A percentile compares a stretch with the other conserved stretches of the same genome.
These are phyloP conservation scores for Pilatotrama ljubarskyi DNA, from an alignment of 768 basidiomycete genomes.

Conservation along the genomic window DNA sequence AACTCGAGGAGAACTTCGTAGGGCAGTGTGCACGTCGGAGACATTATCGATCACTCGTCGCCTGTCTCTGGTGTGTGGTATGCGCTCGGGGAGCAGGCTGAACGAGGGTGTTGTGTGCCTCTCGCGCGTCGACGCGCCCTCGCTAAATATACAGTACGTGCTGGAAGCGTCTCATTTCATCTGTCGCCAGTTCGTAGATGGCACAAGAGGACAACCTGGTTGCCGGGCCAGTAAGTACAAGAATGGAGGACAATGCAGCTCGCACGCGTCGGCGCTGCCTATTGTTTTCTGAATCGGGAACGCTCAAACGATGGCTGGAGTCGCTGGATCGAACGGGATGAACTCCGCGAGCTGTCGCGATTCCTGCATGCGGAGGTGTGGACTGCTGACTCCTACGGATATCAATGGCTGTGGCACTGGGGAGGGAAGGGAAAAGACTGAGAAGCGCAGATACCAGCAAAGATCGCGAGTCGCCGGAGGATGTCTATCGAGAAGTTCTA, in stretches of 20 bases:
- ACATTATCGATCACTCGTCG: constrained; percentile 18
- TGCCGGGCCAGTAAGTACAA: constrained; percentile 4
- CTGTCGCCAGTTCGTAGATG: not conserved
- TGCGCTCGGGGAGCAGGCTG: not conserved
- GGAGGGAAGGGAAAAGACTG: not conserved
- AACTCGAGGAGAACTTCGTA: constrained; percentile 56
- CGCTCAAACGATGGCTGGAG: constrained; percentile 4
- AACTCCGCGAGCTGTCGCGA: constrained; percentile 5
- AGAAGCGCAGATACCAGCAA: not conserved
- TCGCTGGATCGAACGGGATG: constrained; percentile 2
- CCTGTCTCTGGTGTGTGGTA: not conserved
- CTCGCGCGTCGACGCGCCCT: not conserved
- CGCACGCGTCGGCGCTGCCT: constrained; percentile 3
- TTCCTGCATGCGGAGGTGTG: not conserved
- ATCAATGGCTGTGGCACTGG: not conserved
- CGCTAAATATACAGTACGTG: constrained; percentile 14
- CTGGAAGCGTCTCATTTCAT: constrained; percentile 1
- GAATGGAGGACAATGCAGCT: constrained; percentile 14
- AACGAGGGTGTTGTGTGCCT: not conserved
- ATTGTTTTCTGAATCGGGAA: constrained; percentile 25
- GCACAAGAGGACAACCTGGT: not conserved
- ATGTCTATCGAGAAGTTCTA: not conserved
- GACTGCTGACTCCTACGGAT: not conserved
- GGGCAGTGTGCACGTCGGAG: constrained; percentile 50
- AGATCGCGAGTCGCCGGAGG: not conserved